These are phyloP conservation scores for Periconia sp. DNA, from an alignment of 2,329 filamentous ascomycete genomes.

Conservation along the genomic window DNA sequence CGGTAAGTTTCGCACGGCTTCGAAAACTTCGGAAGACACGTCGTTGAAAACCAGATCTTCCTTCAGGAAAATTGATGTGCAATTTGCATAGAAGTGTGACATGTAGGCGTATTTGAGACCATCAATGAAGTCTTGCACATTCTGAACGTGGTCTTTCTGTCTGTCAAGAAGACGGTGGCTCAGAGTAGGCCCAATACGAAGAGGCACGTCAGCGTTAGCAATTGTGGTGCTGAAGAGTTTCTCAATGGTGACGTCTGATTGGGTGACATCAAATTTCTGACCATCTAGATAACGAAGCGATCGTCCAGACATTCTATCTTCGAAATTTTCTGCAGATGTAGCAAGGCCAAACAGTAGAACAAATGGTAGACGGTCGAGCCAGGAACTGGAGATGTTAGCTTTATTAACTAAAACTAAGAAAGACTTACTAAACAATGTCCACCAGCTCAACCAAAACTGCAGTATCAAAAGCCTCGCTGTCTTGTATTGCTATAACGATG, in stretches of 20 bases:
- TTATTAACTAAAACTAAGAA: neutral
- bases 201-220: constrained; percentile 56
- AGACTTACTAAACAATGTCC: constrained; percentile 64
- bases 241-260: constrained; percentile 71
- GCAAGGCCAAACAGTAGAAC: constrained; percentile 77
- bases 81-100: constrained; percentile 82
- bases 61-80: constrained; percentile 65
- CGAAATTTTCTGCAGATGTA: constrained; percentile 78
- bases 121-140: constrained; percentile 70
- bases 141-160: constrained; percentile 76
- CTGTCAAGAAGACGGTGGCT: constrained; percentile 67
- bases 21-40: constrained; percentile 63
- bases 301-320: constrained; percentile 70
- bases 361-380: constrained; percentile 76
- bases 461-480: constrained; percentile 80
- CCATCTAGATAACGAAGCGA: constrained; percentile 69
- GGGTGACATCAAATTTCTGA: constrained; percentile 75
- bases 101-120: constrained; percentile 79
- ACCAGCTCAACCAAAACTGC: constrained; percentile 71
- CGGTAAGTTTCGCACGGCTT: constrained; percentile 67
- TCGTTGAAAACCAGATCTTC: constrained; percentile 35
- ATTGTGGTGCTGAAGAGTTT: constrained; percentile 69
- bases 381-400: constrained; percentile 52
- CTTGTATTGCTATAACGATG: constrained; percentile 74
- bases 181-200: constrained; percentile 67